A percentile compares a stretch with the other conserved stretches of the same genome.
These are phyloP conservation scores for Agrocybe chaxingu DNA, from an alignment of 768 basidiomycete species.

Conservation along the genomic window DNA sequence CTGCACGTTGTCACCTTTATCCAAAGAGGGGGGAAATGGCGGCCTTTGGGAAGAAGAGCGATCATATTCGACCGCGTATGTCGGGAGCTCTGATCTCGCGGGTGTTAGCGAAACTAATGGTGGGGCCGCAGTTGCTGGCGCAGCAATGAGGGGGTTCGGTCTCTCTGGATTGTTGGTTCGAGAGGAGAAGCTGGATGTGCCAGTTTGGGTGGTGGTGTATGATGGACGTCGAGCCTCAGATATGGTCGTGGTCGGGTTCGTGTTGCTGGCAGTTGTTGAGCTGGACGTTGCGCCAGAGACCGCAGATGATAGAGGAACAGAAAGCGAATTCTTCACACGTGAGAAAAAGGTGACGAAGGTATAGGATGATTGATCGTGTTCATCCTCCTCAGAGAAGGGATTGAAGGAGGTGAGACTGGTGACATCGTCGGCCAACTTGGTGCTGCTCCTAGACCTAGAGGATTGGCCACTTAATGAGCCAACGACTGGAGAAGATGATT, in stretches of 20 bases:
- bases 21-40: conserved; percentile 50
- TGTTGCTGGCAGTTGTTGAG: conserved; percentile 25
- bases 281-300: conserved; percentile 34
- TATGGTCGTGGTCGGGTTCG: conserved; percentile 25
- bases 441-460: conserved; percentile 61
- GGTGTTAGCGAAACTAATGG: conserved; percentile 85
- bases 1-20: conserved; percentile 49
- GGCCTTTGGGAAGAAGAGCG: conserved; percentile 49
- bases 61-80: conserved; percentile 65
- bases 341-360: conserved; percentile 81
- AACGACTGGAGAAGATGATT: conserved; percentile 30
- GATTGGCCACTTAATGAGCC: conserved; percentile 38
- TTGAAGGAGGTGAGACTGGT: conserved; percentile 83
- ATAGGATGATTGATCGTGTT: conserved; percentile 85
- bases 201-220: conserved; percentile 38
- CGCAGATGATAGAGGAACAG: conserved; percentile 60
- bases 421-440: conserved; percentile 58
- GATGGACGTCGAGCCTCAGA: conserved; percentile 63
- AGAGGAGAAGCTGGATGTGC: conserved; percentile 45
- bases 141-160: conserved; percentile 51
- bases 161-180: conserved; percentile 51
- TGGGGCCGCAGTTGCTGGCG: conserved; percentile 63
- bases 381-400: conserved; percentile 91
- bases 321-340: conserved; percentile 76
- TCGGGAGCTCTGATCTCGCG: conserved; percentile 75